A percentile compares a stretch with the other conserved stretches of the same genome.
phyloP scores from a whole-genome alignment of 2,329 filamentous ascomycete genomes.

The Fusarium heterosporum region DNA sequence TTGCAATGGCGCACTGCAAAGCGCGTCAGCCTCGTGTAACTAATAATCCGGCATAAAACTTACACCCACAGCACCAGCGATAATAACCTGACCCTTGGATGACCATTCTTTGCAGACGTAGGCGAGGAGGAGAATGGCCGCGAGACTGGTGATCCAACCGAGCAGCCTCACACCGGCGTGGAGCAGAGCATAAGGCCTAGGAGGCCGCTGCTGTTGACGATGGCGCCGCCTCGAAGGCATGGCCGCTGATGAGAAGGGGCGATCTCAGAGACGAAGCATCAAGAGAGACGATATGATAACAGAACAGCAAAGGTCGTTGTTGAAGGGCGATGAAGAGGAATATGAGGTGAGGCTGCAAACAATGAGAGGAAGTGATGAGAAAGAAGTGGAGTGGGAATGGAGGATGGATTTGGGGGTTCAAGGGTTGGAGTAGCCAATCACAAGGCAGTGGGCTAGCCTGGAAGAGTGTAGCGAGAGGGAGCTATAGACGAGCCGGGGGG shows the following conservation, averaged over 20 bases:
- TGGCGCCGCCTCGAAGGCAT: constrained; percentile 36
- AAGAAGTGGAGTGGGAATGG: constrained; percentile 23
- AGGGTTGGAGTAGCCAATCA: constrained; percentile 20
- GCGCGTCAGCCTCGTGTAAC: constrained; percentile 18
- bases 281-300: background rate
- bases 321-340: constrained; percentile 2
- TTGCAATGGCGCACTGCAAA: constrained; percentile 47
- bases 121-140: constrained; percentile 49
- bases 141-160: constrained; percentile 51
- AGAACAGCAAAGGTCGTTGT: background rate
- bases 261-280: constrained; percentile 25
- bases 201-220: constrained; percentile 22
- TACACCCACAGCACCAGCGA: constrained; percentile 51
- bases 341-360: constrained; percentile 14
- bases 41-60: constrained; percentile 3
- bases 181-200: constrained; percentile 34
- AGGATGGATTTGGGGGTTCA: constrained; percentile 10
- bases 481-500: constrained; percentile 25
- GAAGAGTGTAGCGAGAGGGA: constrained; percentile 9
- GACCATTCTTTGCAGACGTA: constrained; percentile 52
- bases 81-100: constrained; percentile 44
- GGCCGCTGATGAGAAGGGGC: background rate
- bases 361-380: constrained; percentile 25
- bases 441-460: background rate
- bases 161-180: constrained; percentile 46